phyloP scores from a whole-genome alignment of 768 basidiomycete genomes.

The Lactifluus pinguis region DNA sequence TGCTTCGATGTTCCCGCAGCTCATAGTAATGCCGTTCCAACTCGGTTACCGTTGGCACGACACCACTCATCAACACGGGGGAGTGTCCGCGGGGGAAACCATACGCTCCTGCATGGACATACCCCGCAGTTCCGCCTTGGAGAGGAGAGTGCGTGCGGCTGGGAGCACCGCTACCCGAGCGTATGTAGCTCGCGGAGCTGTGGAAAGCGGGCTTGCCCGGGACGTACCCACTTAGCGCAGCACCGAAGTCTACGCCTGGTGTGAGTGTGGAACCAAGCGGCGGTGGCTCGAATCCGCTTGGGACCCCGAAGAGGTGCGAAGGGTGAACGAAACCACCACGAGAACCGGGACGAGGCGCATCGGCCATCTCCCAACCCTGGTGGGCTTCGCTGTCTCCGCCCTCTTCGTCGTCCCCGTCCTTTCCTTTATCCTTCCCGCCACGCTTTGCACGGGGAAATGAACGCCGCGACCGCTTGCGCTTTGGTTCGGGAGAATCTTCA shows the following conservation, averaged over 20 bases:
- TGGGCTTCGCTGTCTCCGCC: constrained; percentile 18
- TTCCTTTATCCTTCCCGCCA: constrained; percentile 14
- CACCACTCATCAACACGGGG: constrained; percentile 30
- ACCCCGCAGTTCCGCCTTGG: constrained; percentile 33
- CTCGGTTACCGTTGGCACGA: constrained; percentile 45
- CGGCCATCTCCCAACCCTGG: constrained; percentile 13
- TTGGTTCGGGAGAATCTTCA: constrained; percentile 38
- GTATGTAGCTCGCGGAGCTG: constrained; percentile 48
- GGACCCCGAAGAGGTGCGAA: constrained; percentile 11
- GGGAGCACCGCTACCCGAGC: constrained; percentile 52
- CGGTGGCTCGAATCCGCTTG: constrained; percentile 53
- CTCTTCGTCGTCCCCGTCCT: constrained; percentile 25
- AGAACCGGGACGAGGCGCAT: constrained; percentile 10
- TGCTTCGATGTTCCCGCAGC: constrained; percentile 51
- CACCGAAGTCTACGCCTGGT: constrained; percentile 22
- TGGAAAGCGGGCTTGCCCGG: constrained; percentile 9
- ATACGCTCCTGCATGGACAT: constrained; percentile 23
- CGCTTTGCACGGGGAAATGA: constrained; percentile 21
- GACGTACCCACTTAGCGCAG: constrained; percentile 8
- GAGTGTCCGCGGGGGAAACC: constrained; percentile 36
- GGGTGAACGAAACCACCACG: constrained; percentile 14
- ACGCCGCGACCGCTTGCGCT: constrained; percentile 47
- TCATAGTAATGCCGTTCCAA: constrained; percentile 64
- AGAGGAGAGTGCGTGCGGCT: constrained; percentile 68
- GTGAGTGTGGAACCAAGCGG: constrained; percentile 34